These are phyloP conservation scores for Arthonia radiata DNA, from an alignment of 495 filamentous ascomycete species.

Conservation along the genomic window DNA sequence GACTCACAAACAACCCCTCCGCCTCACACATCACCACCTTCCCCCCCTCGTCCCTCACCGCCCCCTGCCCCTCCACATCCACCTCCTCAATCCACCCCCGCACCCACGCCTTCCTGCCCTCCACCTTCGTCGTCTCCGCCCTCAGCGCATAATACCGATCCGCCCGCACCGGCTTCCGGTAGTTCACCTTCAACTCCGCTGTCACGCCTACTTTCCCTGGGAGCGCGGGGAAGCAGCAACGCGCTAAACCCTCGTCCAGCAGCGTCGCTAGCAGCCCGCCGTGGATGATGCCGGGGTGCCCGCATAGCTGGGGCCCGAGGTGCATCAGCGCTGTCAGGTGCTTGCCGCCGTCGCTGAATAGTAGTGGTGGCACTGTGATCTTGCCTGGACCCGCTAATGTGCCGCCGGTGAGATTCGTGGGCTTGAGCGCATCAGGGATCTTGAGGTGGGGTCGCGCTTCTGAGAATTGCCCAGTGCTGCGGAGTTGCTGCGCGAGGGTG, in stretches of 20 bases:
- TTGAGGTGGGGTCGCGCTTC: conserved; percentile 75
- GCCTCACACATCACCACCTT: conserved; percentile 43
- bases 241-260: conserved; percentile 71
- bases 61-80: conserved; percentile 4
- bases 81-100: conserved; percentile 54
- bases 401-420: conserved; percentile 60
- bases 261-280: conserved; percentile 80
- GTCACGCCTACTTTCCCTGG: conserved; percentile 80
- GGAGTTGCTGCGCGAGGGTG: conserved; percentile 40
- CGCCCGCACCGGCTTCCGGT: conserved; percentile 54
- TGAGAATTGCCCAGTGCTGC: conserved; percentile 35
- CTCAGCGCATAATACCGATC: conserved; percentile 53
- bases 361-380: conserved; percentile 61
- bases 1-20: conserved; percentile 73
- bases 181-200: conserved; percentile 75
- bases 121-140: conserved; percentile 63
- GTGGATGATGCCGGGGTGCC: conserved; percentile 79
- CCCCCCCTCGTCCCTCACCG: conserved; percentile 1
- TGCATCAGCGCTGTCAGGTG: conserved; percentile 50
- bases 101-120: conserved; percentile 93
- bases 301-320: conserved; percentile 61
- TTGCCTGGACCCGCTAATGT: conserved; percentile 49
- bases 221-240: conserved; percentile 75
- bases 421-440: conserved; percentile 38
- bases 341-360: conserved; percentile 53